Base-by-base conservation (phyloP, 768 basidiomycete genomes). In the Collybiopsis luxurians region DNA sequence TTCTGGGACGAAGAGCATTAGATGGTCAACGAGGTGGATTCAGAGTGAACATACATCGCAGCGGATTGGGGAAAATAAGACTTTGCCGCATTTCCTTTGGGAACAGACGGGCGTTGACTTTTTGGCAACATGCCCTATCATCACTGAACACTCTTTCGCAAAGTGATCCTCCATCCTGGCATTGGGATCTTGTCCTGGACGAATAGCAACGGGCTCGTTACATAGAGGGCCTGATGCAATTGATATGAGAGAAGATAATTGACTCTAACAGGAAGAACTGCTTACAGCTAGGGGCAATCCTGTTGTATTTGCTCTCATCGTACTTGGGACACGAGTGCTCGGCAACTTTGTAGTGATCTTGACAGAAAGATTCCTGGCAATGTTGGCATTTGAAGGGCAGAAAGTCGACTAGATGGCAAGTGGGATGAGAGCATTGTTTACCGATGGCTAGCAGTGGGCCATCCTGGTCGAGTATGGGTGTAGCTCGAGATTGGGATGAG, bases 351-450 rank as follows among this genome's bases (percentile, higher is more conserved):
- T 86, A 93, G 66, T 95, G 92, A 12, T 91, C 87, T 40, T 84
- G 83, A 63, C 92, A 95, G 73, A 85, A 94, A 0, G 78, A 75
- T 15, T 77, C 69, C 13, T 77, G 66, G 68, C 92, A 95, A 64
- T 92, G 89, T 49, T 89, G 86, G 68, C 92, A 95, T 71, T 87
- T 89, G 78, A 93, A 89, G 0, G 92, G 91, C 11, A 94, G 75
- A 62, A 92, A 93, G 75, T 94, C 92, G 65, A 92, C 80, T 60
- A 89, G 79, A 27, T 77, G 70, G 71, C 92, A 94, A 1, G 81
- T 71, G 0, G 80, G 67, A 50, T 82, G 76, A 13, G 86, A 83
- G 71, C 92, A 94, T 63, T 90, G 86, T 56, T 82, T 79, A 6
- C 90, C 89, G 61, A 93, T 69, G 39, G 74, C 70, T 57, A 93